Evolutionary conservation across 176 grass and related monocot species (phyloP).

Genomic region (Zizania latifolia): DNA sequence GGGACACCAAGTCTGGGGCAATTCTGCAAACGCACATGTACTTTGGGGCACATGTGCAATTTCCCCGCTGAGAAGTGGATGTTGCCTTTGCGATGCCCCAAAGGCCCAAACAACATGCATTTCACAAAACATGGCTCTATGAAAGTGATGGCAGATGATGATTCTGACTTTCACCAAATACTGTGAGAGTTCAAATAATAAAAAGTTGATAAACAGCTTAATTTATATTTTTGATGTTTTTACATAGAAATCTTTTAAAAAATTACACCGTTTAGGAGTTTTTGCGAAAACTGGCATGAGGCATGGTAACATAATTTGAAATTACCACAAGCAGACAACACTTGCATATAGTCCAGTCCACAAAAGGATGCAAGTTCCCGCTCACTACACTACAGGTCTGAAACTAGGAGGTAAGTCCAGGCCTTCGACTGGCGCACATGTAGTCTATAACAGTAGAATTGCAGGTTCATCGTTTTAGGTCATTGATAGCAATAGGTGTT

Average conservation of each 20-base stretch:
- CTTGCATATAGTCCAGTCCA: no score
- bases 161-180: no score
- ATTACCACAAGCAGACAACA: neutral
- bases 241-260: no score
- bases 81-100: neutral
- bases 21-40: no score
- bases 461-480: neutral
- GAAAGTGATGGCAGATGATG: no score
- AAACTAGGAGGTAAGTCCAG: neutral
- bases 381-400: neutral
- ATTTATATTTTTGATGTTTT: no score
- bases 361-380: neutral
- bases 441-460: neutral
- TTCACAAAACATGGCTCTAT: neutral
- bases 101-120: neutral
- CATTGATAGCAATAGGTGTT: slow-evolving; percentile 9
- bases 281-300: no score
- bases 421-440: neutral
- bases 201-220: neutral
- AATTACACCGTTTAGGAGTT: no score
- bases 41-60: no score
- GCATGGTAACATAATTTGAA: neutral
- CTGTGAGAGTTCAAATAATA: no score
- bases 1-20: no score
- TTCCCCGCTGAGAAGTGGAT: neutral